Conservation (phyloP, 495 filamentous ascomycete genomes). For the Podospora appendiculata region DNA sequence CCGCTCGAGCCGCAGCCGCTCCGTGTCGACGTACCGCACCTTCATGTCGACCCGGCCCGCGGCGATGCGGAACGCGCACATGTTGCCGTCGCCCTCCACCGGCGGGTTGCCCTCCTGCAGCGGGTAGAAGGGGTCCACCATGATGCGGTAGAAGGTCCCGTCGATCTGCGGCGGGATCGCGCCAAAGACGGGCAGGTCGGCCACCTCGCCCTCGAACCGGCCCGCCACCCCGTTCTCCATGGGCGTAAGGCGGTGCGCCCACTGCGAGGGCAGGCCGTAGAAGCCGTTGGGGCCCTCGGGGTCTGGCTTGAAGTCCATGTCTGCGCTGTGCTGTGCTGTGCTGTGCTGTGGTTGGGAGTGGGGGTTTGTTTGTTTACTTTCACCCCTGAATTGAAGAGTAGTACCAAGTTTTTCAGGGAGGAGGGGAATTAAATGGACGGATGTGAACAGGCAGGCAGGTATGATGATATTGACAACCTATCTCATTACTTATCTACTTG, state of each 20-base stretch:
- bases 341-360: background rate
- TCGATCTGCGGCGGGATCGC: background rate
- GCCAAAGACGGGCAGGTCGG: background rate
- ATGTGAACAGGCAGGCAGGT: too few species aligned
- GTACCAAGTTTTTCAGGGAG: too few species aligned
- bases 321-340: background rate
- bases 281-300: background rate
- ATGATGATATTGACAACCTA: too few species aligned
- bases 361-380: background rate
- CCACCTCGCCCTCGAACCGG: background rate
- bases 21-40: background rate
- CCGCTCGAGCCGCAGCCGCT: background rate
- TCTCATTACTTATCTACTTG: too few species aligned
- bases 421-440: too few species aligned
- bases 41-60: background rate
- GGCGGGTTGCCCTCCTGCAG: background rate
- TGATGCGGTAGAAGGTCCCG: constrained; percentile 1
- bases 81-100: background rate
- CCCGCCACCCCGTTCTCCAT: background rate
- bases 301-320: background rate
- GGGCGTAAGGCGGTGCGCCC: background rate
- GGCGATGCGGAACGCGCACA: background rate
- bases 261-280: background rate
- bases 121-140: background rate
- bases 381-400: too few species aligned